Percentiles rank a stretch among this genome's conserved stretches.
Conservation (phyloP, 495 filamentous ascomycete species). For the Ramalina peruviana region DNA sequence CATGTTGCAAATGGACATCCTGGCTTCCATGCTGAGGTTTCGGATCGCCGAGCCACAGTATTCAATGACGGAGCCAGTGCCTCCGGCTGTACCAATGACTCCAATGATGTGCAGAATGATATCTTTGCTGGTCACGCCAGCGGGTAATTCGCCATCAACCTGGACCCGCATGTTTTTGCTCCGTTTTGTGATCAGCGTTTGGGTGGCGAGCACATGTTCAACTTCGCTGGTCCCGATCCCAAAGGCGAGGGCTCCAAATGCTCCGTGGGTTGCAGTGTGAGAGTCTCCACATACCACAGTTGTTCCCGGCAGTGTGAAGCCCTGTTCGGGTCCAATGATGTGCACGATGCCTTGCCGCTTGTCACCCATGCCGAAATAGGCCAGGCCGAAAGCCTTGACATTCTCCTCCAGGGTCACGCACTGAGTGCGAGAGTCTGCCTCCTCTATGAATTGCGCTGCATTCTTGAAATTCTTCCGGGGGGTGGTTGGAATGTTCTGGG, state of each 20-base stretch:
- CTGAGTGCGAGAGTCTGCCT: slow-evolving; percentile 84
- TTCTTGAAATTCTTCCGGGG: slow-evolving; percentile 81
- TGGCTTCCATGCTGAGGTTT: slow-evolving; percentile 83
- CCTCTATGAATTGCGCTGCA: slow-evolving; percentile 73
- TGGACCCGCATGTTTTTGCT: slow-evolving; percentile 98
- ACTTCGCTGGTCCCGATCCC: slow-evolving; percentile 98
- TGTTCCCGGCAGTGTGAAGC: slow-evolving; percentile 93
- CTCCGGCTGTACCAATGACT: slow-evolving; percentile 87
- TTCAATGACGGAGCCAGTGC: slow-evolving; percentile 89
- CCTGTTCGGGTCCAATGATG: slow-evolving; percentile 97
- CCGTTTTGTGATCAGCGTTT: slow-evolving; percentile 82
- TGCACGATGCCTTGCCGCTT: slow-evolving; percentile 98
- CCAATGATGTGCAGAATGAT: slow-evolving; percentile 91
- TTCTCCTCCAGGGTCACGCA: slow-evolving; percentile 94
- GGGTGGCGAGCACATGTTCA: slow-evolving; percentile 94
- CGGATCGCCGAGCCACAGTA: slow-evolving; percentile 91
- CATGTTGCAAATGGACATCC: slow-evolving; percentile 99
- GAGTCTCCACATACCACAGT: slow-evolving; percentile 97
- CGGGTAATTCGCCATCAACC: slow-evolving; percentile 79
- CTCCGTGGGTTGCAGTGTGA: slow-evolving; percentile 95
- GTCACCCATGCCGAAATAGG: slow-evolving; percentile 93
- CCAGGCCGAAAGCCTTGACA: slow-evolving; percentile 89
- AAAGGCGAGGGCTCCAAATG: slow-evolving; percentile 89
- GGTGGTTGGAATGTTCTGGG: slow-evolving; percentile 79
- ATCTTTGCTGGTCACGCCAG: slow-evolving; percentile 92